These are phyloP conservation scores for Emergomyces pasteurianus DNA, from an alignment of 2,329 filamentous ascomycete species.

Conservation along the genomic window DNA sequence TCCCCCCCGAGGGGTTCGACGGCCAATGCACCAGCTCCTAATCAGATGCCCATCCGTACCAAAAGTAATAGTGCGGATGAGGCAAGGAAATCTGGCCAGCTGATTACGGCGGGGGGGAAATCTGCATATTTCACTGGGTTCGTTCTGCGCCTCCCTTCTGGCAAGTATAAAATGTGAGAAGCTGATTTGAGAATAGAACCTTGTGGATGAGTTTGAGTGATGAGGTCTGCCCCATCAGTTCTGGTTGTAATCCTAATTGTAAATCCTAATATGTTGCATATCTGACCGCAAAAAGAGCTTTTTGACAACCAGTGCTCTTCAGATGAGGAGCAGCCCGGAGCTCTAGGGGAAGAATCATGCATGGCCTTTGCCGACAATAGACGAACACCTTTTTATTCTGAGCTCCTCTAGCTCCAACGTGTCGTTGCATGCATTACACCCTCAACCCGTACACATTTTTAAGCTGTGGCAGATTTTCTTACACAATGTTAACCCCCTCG, in stretches of 20 bases:
- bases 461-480: conserved; percentile 64
- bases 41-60: conserved; percentile 13
- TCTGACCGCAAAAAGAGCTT: background rate
- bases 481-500: conserved; percentile 60
- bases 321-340: background rate
- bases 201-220: conserved; percentile 14
- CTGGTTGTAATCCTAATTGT: background rate
- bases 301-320: background rate
- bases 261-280: background rate
- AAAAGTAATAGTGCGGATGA: conserved; percentile 1
- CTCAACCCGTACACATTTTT: conserved; percentile 37
- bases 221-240: background rate
- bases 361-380: background rate
- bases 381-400: conserved; percentile 1
- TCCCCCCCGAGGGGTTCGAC: background rate
- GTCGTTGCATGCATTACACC: conserved; percentile 13
- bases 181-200: background rate
- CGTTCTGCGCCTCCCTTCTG: conserved; percentile 11
- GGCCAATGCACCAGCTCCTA: background rate
- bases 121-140: conserved; percentile 22
- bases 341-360: background rate
- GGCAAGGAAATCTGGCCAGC: background rate
- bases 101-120: conserved; percentile 15
- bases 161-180: conserved; percentile 34
- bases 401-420: background rate